phyloP scores from a whole-genome alignment of 768 basidiomycete species.

The Kwoniella shandongensis region DNA sequence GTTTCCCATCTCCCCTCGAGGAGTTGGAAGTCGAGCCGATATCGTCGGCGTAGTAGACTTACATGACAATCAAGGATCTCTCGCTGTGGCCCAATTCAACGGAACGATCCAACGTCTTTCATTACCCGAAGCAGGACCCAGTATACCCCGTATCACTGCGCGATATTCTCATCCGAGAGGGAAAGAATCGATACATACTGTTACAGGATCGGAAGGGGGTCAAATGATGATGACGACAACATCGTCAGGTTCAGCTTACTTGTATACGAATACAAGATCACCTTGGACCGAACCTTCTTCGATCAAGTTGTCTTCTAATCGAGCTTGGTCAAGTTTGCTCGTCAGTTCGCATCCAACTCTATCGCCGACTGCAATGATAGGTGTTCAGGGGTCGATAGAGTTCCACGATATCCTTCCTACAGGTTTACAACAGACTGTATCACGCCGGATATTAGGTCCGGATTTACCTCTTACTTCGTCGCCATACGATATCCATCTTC shows the following conservation, averaged over 20 bases:
- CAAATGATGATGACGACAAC: conserved; percentile 30
- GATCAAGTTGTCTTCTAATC: conserved; percentile 4
- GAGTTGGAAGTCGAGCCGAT: conserved; percentile 32
- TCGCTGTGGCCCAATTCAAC: conserved; percentile 40
- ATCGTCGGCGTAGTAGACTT: conserved; percentile 31
- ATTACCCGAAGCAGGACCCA: neutral
- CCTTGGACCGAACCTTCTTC: conserved; percentile 29
- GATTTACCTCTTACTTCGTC: conserved; percentile 33
- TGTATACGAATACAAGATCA: conserved; percentile 26
- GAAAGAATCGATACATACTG: conserved; percentile 18
- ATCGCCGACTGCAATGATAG: conserved; percentile 23
- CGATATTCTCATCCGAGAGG: conserved; percentile 25
- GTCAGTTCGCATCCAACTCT: conserved; percentile 2
- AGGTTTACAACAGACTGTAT: neutral
- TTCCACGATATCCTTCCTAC: conserved; percentile 22
- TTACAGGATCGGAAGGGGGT: conserved; percentile 5
- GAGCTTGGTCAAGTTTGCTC: conserved; percentile 42
- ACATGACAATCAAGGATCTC: neutral
- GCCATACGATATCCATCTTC: conserved; percentile 33
- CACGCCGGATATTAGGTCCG: conserved; percentile 29
- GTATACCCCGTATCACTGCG: conserved; percentile 22
- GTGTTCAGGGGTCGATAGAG: conserved; percentile 26
- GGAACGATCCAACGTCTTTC: conserved; percentile 33
- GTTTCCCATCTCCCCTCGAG: conserved; percentile 22
- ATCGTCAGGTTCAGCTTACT: conserved; percentile 19